These are phyloP conservation scores for Leccinum uliginosum DNA, from an alignment of 768 basidiomycete species.

Conservation along the genomic window DNA sequence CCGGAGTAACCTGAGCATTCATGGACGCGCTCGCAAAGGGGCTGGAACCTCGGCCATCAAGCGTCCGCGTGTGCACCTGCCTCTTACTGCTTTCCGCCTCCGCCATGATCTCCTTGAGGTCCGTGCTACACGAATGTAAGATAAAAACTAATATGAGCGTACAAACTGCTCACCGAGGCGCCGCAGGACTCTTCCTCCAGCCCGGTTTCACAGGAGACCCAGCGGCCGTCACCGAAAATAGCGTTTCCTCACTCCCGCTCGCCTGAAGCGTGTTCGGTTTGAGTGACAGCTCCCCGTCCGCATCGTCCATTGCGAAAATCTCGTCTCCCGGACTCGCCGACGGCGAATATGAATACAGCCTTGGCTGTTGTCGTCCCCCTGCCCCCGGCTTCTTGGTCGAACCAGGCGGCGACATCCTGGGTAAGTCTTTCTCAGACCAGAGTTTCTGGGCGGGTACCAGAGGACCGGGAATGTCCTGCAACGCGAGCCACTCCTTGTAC, in stretches of 20 bases:
- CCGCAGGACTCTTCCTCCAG: constrained; percentile 45
- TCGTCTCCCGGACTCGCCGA: constrained; percentile 49
- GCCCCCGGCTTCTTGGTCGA: constrained; percentile 9
- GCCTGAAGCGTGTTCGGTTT: constrained; percentile 15
- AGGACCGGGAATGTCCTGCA: constrained; percentile 62
- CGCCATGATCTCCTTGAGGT: constrained; percentile 84
- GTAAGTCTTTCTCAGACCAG: constrained; percentile 23
- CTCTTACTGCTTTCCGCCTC: constrained; percentile 50
- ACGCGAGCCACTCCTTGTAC: constrained; percentile 65
- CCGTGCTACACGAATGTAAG: constrained; percentile 46
- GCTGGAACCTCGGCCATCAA: constrained; percentile 1
- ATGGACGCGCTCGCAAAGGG: not conserved
- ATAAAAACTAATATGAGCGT: constrained; percentile 7
- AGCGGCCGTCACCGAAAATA: not conserved
- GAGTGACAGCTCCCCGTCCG: constrained; percentile 37
- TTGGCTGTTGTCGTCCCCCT: not conserved
- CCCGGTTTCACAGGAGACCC: constrained; percentile 25
- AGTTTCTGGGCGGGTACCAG: constrained; percentile 35
- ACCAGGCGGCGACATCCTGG: constrained; percentile 31
- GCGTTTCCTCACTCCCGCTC: constrained; percentile 1
- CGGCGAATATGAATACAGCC: constrained; percentile 9
- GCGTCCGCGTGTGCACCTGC: not conserved
- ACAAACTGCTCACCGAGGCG: constrained; percentile 44
- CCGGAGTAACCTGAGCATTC: not conserved
- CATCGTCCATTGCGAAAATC: constrained; percentile 82